Conservation (phyloP, 306 rosid species). For the Vigna hirtella region DNA sequence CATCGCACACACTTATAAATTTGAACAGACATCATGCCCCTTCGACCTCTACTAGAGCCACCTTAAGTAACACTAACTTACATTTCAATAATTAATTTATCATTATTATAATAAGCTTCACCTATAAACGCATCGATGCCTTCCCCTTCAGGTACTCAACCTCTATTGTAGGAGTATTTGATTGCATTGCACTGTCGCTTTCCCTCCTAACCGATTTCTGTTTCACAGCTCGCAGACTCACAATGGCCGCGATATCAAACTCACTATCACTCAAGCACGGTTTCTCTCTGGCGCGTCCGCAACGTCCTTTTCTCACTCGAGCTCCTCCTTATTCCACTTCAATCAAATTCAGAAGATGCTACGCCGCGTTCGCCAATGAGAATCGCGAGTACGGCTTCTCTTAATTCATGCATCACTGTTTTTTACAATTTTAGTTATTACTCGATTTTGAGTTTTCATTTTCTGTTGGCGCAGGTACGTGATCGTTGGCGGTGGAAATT, state of each 20-base stretch:
- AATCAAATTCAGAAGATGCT: constrained; percentile 61
- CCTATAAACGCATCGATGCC: constrained; percentile 45
- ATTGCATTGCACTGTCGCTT: constrained; percentile 44
- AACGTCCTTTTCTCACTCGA: constrained; percentile 35
- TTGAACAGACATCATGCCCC: constrained; percentile 43
- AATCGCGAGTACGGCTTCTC: constrained; percentile 66
- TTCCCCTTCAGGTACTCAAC: constrained; percentile 45
- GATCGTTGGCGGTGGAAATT: constrained; percentile 96
- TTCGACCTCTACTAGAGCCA: constrained; percentile 57
- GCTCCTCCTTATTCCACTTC: constrained; percentile 52
- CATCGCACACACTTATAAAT: constrained; percentile 14
- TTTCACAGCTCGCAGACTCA: constrained; percentile 56
- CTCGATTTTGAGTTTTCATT: not conserved
- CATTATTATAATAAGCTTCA: not conserved
- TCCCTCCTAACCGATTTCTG: constrained; percentile 37
- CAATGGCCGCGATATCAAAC: constrained; percentile 67
- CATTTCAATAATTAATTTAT: constrained; percentile 21
- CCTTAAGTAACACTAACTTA: not conserved
- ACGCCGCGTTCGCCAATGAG: constrained; percentile 74
- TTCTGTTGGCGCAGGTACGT: constrained; percentile 61
- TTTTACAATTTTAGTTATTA: not conserved
- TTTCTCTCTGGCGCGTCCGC: constrained; percentile 56
- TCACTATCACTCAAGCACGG: constrained; percentile 62
- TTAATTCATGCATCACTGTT: not conserved
- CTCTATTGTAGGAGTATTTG: constrained; percentile 20